Conservation (phyloP, 1,284 basidiomycete genomes). For the Papiliotrema terrestris region DNA sequence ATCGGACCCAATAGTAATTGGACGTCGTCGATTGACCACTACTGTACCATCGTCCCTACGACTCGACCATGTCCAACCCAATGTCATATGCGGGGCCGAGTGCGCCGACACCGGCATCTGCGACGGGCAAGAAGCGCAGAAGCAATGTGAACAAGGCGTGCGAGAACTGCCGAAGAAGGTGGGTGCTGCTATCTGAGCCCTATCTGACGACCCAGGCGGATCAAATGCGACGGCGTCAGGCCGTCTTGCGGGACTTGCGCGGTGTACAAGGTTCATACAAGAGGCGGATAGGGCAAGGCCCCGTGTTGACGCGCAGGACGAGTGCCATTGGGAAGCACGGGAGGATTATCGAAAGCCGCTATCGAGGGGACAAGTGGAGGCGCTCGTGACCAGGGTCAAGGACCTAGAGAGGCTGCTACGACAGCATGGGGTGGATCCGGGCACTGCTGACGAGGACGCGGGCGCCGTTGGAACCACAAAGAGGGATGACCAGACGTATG, state of each 20-base stretch:
- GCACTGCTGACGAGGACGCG: not conserved
- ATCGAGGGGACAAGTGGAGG: constrained; percentile 23
- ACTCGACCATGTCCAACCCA: too few relatives aligned
- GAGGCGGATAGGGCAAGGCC: not conserved
- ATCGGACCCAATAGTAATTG: too few relatives aligned
- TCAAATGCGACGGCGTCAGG: constrained; percentile 38
- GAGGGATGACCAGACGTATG: not conserved
- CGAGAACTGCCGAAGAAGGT: constrained; percentile 29
- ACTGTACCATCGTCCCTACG: too few relatives aligned
- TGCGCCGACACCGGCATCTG: too few relatives aligned
- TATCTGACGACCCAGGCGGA: constrained; percentile 16
- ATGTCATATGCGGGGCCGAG: too few relatives aligned
- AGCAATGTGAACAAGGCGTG: constrained; percentile 33
- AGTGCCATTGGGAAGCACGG: constrained; percentile 25
- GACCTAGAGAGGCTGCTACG: constrained; percentile 22
- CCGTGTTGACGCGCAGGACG: constrained; percentile 14
- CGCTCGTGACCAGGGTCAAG: constrained; percentile 19
- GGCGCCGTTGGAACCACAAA: not conserved
- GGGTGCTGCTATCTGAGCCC: not conserved
- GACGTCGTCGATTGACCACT: too few relatives aligned
- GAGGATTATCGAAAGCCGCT: constrained; percentile 30
- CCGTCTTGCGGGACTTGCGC: constrained; percentile 37
- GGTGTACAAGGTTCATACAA: constrained; percentile 25
- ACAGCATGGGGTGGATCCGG: constrained; percentile 18
- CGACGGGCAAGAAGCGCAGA: constrained; percentile 17